A percentile compares a stretch with the other conserved stretches of the same genome.
phyloP scores from a whole-genome alignment of 31 red algal genomes.

The Odonthalia washingtoniensis region DNA sequence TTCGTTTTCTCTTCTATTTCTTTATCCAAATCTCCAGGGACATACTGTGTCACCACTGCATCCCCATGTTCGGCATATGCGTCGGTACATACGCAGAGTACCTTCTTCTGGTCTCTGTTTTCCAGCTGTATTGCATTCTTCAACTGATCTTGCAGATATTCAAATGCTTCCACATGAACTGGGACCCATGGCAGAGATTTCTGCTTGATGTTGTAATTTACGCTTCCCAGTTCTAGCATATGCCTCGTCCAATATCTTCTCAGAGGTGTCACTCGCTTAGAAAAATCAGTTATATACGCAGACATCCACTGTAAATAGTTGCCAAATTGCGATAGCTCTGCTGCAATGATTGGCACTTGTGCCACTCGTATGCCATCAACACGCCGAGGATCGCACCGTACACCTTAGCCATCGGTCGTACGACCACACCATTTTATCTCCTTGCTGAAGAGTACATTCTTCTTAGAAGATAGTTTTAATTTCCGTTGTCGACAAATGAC shows the following conservation, averaged over 20 bases:
- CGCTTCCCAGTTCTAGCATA: no score
- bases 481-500: no score
- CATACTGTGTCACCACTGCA: constrained; percentile 27
- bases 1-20: not conserved
- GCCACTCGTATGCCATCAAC: not conserved
- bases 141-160: no score
- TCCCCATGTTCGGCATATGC: not conserved
- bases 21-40: not conserved
- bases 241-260: no score
- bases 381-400: not conserved
- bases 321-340: constrained; percentile 11
- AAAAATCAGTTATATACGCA: not conserved
- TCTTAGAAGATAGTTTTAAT: no score
- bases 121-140: no score
- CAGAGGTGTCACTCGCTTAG: not conserved
- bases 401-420: not conserved
- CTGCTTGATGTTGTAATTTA: no score
- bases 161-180: no score
- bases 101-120: no score
- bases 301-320: constrained; percentile 32
- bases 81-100: constrained; percentile 45
- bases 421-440: constrained; percentile 37
- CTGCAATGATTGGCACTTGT: constrained; percentile 1
- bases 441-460: no score
- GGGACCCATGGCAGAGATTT: no score